A percentile compares a stretch with the other conserved stretches of the same genome.
Evolutionary conservation across 2,329 filamentous ascomycete genomes (phyloP).

Genomic region (Colletotrichum orbiculare): DNA sequence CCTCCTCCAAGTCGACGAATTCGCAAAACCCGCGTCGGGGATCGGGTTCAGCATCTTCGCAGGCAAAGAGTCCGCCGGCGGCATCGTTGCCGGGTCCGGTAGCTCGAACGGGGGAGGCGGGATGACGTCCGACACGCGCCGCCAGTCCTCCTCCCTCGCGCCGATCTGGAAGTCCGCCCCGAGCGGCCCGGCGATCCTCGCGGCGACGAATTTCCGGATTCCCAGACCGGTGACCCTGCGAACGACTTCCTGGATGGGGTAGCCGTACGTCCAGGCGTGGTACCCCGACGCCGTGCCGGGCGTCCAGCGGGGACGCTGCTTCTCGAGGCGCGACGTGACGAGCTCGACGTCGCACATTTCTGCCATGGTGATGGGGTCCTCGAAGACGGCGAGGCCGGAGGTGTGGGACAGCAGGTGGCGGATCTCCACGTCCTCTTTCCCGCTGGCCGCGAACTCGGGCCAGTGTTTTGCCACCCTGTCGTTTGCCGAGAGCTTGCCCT

Average conservation of each 20-base stretch:
- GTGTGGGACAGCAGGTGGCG: slow-evolving; percentile 54
- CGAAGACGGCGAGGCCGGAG: slow-evolving; percentile 48
- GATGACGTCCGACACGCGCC: slow-evolving; percentile 50
- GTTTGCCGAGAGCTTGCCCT: slow-evolving; percentile 49
- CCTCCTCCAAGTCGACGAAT: slow-evolving; percentile 47
- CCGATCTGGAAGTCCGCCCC: slow-evolving; percentile 60
- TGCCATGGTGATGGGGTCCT: slow-evolving; percentile 44
- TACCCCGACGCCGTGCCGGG: slow-evolving; percentile 57
- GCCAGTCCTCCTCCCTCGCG: slow-evolving; percentile 52
- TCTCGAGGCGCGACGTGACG: slow-evolving; percentile 48
- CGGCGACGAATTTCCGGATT: slow-evolving; percentile 52
- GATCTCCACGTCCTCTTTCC: slow-evolving; percentile 52
- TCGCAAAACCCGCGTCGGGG: slow-evolving; percentile 36
- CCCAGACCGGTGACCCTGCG: slow-evolving; percentile 52
- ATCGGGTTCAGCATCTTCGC: slow-evolving; percentile 42
- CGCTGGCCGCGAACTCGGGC: slow-evolving; percentile 57
- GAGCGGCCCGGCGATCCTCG: slow-evolving; percentile 52
- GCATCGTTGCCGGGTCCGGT: slow-evolving; percentile 29
- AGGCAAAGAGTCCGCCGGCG: slow-evolving; percentile 41
- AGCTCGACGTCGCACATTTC: slow-evolving; percentile 47
- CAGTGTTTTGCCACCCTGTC: slow-evolving; percentile 55
- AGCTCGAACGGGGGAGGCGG: slow-evolving; percentile 35
- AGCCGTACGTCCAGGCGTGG: slow-evolving; percentile 52
- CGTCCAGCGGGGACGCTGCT: slow-evolving; percentile 55
- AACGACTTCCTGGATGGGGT: slow-evolving; percentile 56